A percentile compares a stretch with the other conserved stretches of the same genome.
Evolutionary conservation across 805 yeast species (phyloP).

Genomic region (Ogataea pilisensis): DNA sequence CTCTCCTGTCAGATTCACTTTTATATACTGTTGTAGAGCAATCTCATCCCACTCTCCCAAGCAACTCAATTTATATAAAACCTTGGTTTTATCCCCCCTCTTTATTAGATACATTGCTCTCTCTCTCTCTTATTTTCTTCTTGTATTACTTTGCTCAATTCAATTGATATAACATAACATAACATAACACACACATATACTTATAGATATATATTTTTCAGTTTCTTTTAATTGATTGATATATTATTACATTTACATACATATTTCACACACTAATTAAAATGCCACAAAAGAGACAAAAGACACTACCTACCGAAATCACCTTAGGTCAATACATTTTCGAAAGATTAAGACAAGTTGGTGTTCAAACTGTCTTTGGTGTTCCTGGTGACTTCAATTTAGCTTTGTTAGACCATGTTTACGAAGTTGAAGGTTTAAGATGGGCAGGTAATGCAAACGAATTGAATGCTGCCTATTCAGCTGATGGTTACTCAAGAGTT

Average conservation of each 20-base stretch:
- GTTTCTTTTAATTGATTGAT: background rate
- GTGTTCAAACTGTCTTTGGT: constrained; percentile 70
- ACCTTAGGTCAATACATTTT: constrained; percentile 74
- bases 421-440: constrained; percentile 69
- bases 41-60: no score
- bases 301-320: constrained; percentile 32
- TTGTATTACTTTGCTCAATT: background rate
- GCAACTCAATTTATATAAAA: no score
- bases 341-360: constrained; percentile 71
- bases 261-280: background rate
- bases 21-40: no score
- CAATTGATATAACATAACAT: no score
- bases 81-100: no score
- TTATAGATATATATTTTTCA: no score
- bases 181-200: no score
- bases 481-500: constrained; percentile 83
- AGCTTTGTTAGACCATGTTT: constrained; percentile 64
- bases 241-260: background rate
- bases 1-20: no score
- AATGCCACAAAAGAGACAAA: constrained; percentile 10
- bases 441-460: constrained; percentile 94
- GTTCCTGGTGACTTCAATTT: constrained; percentile 82
- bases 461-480: constrained; percentile 83
- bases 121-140: no score
- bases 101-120: no score